Base-by-base conservation (phyloP, 306 rosid species). In the Quercus wislizeni region DNA sequence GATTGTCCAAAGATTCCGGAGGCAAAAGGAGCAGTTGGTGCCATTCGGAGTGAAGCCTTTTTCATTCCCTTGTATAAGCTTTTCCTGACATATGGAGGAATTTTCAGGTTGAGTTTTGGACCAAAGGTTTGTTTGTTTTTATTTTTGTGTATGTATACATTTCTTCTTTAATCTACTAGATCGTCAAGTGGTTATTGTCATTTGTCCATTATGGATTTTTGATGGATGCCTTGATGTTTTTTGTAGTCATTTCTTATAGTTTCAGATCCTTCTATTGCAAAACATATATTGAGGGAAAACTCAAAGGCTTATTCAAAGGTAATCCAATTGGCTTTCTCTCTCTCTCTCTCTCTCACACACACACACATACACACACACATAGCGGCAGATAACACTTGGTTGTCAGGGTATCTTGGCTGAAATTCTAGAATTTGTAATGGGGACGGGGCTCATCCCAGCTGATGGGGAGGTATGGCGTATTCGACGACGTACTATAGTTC, bases 401-500 rank as follows among this genome's bases (percentile, higher is more conserved):
- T 59, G 63, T 78, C 94, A 95, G 99, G 99, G 99, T 54, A 92
- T 95, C 82, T 86, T 95, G 90, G 99, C 99, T 72, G 99, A 95
- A 89, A 95, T 95, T 77, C 86, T 95, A 9, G 94, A 95, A 7
- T 95, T 95, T 80, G 99, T 95, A 67, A 95, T 95, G 99, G 99
- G 99, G 65, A 95, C 86, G 76, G 99, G 99, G 68, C 98, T 95
- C 67, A 95, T 95, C 85, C 99, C 99, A 33, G 99, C 99, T 74
- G 99, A 95, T 64, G 99, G 99, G 61, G 98, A 95, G 80, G 88
- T 95, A 80, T 95, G 99, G 99, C 92, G 92, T 74, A 86, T 85
- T 31, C 85, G 99, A 58, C 90, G 98, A 28, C 94, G 98, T 69
- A 87, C 94, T 78, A 89, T 95, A 76, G 99, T 95, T 77, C 99